These are phyloP conservation scores for Starmerella roubikii DNA, from an alignment of 805 yeast genomes.

Conservation along the genomic window DNA sequence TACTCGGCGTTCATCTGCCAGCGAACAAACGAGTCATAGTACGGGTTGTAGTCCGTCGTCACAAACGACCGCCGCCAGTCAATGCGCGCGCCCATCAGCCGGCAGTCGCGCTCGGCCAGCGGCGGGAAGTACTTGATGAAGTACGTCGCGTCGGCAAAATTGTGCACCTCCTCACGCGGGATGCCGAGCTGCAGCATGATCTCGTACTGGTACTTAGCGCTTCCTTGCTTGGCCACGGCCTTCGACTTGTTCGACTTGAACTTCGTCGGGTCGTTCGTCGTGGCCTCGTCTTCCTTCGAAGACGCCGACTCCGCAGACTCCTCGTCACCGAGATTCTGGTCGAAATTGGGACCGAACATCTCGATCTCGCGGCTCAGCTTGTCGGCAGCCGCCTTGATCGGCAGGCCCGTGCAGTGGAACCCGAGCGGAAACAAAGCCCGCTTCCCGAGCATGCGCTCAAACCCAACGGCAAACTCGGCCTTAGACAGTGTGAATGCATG, in stretches of 20 bases:
- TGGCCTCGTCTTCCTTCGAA: conserved; percentile 25
- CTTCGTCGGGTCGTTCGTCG: conserved; percentile 70
- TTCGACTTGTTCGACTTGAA: conserved; percentile 87
- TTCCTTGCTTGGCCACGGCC: conserved; percentile 86
- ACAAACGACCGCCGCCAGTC: conserved; percentile 97
- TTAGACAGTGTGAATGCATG: conserved; percentile 91
- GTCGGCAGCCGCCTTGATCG: conserved; percentile 88
- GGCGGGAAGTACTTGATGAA: conserved; percentile 94
- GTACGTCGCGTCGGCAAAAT: conserved; percentile 81
- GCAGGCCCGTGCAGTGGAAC: conserved; percentile 99
- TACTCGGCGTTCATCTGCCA: conserved; percentile 92
- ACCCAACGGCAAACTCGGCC: conserved; percentile 83
- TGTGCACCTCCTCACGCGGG: conserved; percentile 63
- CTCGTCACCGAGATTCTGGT: conserved; percentile 31
- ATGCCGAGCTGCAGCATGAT: conserved; percentile 93
- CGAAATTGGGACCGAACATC: conserved; percentile 69
- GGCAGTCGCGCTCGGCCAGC: conserved; percentile 66
- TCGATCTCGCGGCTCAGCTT: conserved; percentile 87
- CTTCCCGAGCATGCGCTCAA: conserved; percentile 88
- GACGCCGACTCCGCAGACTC: conserved; percentile 24
- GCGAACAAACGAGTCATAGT: conserved; percentile 85
- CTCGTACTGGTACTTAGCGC: conserved; percentile 88
- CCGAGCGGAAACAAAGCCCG: conserved; percentile 90
- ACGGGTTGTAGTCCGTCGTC: conserved; percentile 90
- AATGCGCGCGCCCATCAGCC: conserved; percentile 75